Base-by-base conservation (phyloP, 225 moss, liverwort and hornwort species). In the Takakia lepidozioides region DNA sequence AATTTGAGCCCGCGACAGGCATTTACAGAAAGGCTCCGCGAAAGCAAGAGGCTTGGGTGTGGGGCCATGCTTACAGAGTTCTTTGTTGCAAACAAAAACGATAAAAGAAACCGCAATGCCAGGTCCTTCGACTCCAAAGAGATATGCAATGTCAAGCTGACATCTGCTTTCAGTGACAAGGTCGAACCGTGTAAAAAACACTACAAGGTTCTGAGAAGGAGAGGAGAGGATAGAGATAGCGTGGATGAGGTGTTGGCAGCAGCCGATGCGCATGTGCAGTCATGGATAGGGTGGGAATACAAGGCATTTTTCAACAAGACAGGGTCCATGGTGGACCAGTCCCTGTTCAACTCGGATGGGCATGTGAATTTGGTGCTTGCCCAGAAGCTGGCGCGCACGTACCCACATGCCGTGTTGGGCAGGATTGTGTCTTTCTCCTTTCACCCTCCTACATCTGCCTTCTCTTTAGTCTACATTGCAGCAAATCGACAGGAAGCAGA, bases 281-380 rank as follows among this genome's bases (percentile, higher is more conserved):
- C 90, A 19, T 90, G 90, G 90, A 86, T 90, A n/a, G 90, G 70
- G 2, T 90, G 90, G 90, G 90, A 90, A 57, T 90, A 86, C 48
- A 90, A 90, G 54, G 90, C 80, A 3, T 90, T 86, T 29, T 74
- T 71, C 61, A 70, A 66, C 23, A 90, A 86, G 62, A 90, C 90
- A 2, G 90, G 90, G 32, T 90, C 90, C 14, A 52, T 75, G 2
- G 65, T 83, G 18, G 57, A 75, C 41, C 80, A 83, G 43, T 86
- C 86, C 14, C 48, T 90, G 40, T 90, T 90, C 45, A 64, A 66
- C 5, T 51, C 57, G 19, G 61, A 75, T 28, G 90, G 86, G 36
- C 46, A 77, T 34, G 61, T 90, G 38, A 81, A 90, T 60, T 28
- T 54, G 25, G 41, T 46, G 25, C 56, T 90, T 2, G 86, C 86